Evolutionary conservation across 1,139 yeast genomes (phyloP), one percentile per base, ranked within the genome.

Genomic region (Lodderomyces pseudojiufengensis): DNA sequence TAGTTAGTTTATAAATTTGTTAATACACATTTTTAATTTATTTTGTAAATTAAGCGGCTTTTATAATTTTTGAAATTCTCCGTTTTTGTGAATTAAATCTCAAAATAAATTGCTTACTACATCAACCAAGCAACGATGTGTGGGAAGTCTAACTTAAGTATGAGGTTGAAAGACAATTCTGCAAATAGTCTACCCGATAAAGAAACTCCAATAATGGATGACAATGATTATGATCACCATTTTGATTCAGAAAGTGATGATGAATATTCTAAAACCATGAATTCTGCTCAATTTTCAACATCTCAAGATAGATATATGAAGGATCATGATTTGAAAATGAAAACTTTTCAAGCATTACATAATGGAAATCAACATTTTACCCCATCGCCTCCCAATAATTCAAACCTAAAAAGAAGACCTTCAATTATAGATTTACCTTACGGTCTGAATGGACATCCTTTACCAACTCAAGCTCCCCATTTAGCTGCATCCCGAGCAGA

Each of bases 281-380:
- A 55, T 36, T 65, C 76, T n/a, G 68, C 82, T 1, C 81, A 78
- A 52, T 80, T 66, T 50, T 78, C 90, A 1, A 70, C 80, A 39
- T 74, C 79, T 2, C 90, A 85, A 49, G 94, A 84, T 48, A 71
- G 70, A 50, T 68, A 71, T 50, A 66, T 81, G 50, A 76, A 75
- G 52, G 87, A 81, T 40, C 79, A 82, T 43, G 88, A 82, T 46
- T 80, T 87, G 46, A 84, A 83, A 51, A 57, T 78, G 37, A 70
- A 73, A 45, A 86, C 92, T 0, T 66, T 84, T 42, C 78, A 73
- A 46, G 79, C 79, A 5, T 60, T 76, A 32, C 70, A 66, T 34
- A 46, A 34, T 48, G 20, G 20, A 7, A 32, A 29, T 23, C 21
- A 22, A 5, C 28, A 33, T 3, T 18, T 16, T 9, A 22, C 33